Evolutionary conservation across 2,329 filamentous ascomycete genomes (phyloP).

Genomic region (Diplodia seriata): DNA sequence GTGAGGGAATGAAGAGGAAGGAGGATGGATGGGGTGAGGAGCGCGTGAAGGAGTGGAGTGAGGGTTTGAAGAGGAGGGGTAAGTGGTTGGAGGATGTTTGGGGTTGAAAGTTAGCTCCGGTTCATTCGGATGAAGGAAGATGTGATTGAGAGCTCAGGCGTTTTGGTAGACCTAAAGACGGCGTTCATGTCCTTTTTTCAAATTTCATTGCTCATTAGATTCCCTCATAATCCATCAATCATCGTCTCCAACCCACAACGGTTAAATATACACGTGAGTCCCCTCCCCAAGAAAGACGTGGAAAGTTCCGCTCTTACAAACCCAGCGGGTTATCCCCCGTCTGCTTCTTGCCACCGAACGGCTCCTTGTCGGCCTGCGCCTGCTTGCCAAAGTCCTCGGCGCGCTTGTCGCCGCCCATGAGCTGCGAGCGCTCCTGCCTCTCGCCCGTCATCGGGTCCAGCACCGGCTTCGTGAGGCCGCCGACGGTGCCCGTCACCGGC

Average conservation of each 20-base stretch:
- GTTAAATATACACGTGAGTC: background rate
- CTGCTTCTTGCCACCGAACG: slow-evolving; percentile 49
- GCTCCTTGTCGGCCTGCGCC: slow-evolving; percentile 43
- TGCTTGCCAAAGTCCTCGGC: slow-evolving; percentile 30
- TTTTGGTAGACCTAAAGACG: background rate
- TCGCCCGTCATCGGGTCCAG: slow-evolving; percentile 46
- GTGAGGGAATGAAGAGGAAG: slow-evolving; percentile 44
- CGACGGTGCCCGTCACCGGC: slow-evolving; percentile 47
- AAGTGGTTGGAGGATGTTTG: slow-evolving; percentile 64
- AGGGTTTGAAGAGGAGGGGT: slow-evolving; percentile 56
- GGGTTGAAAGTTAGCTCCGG: slow-evolving; percentile 43
- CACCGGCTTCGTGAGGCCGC: slow-evolving; percentile 46
- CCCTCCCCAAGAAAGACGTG: too few relatives aligned
- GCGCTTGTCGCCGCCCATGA: slow-evolving; percentile 50
- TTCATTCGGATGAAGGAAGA: background rate
- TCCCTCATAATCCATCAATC: background rate
- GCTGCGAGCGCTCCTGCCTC: slow-evolving; percentile 46
- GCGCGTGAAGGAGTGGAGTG: slow-evolving; percentile 56
- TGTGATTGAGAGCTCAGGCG: background rate
- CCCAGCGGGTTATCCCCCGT: slow-evolving; percentile 50
- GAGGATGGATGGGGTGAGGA: slow-evolving; percentile 51
- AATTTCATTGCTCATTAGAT: slow-evolving; percentile 4
- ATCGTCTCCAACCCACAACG: background rate
- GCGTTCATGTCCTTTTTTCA: background rate
- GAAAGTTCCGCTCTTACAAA: slow-evolving; percentile 33